Percentiles rank a stretch among this genome's conserved stretches.
Evolutionary conservation across 257 asterid genomes (phyloP).

Genomic region (Prunella vulgaris): DNA sequence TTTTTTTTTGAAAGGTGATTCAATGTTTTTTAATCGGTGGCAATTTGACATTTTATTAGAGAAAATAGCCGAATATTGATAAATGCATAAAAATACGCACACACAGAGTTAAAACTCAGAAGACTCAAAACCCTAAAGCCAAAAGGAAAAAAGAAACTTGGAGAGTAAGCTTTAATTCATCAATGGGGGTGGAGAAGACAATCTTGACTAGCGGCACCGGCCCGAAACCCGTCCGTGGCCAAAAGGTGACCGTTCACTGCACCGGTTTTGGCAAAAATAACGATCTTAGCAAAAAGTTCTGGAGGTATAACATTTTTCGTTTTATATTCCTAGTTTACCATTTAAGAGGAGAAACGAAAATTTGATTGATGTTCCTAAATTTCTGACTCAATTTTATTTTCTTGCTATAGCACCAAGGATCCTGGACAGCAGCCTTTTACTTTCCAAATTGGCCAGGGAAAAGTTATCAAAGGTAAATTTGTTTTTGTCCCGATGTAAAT

Average conservation of each 20-base stretch:
- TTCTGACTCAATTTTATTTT: constrained; percentile 13
- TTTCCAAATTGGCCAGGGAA: constrained; percentile 77
- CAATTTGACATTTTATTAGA: too few relatives aligned
- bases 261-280: constrained; percentile 93
- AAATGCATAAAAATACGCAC: not conserved
- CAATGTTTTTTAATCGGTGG: too few relatives aligned
- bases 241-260: constrained; percentile 93
- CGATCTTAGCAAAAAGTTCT: constrained; percentile 62
- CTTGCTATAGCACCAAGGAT: constrained; percentile 80
- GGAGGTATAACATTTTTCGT: constrained; percentile 55
- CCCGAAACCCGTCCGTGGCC: constrained; percentile 76
- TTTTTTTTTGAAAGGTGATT: too few relatives aligned
- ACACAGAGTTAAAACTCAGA: not conserved
- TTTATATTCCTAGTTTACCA: not conserved
- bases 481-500: not conserved
- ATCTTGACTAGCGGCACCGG: constrained; percentile 62
- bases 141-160: not conserved
- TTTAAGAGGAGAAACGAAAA: not conserved
- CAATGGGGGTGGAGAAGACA: constrained; percentile 89
- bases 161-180: not conserved
- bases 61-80: not conserved
- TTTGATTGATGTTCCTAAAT: constrained; percentile 9
- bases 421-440: constrained; percentile 85
- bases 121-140: constrained; percentile 26
- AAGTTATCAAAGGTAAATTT: constrained; percentile 75